A percentile compares a stretch with the other conserved stretches of the same genome.
Evolutionary conservation across 2,329 filamentous ascomycete genomes (phyloP).

Genomic region (Ophiostoma fasciatum): DNA sequence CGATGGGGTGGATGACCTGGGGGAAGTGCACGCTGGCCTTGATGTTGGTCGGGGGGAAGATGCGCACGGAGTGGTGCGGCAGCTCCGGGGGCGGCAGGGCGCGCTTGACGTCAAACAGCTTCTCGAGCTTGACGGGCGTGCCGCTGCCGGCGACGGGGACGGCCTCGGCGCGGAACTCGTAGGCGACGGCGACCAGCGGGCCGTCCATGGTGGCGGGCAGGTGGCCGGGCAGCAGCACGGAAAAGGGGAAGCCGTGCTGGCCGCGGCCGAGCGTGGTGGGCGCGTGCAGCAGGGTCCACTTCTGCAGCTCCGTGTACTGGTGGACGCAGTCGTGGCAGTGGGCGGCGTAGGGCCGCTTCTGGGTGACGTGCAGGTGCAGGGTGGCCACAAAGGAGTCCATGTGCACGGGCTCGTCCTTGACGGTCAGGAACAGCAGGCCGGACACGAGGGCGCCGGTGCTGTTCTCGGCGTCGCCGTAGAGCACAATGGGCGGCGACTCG

Average conservation of each 20-base stretch:
- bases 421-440: constrained; percentile 60
- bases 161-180: constrained; percentile 58
- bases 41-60: constrained; percentile 93
- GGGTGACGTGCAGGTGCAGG: constrained; percentile 54
- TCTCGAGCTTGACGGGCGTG: constrained; percentile 43
- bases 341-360: constrained; percentile 66
- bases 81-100: constrained; percentile 58
- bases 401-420: constrained; percentile 51
- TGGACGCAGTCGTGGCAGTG: constrained; percentile 67
- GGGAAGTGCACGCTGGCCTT: constrained; percentile 72
- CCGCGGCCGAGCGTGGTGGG: constrained; percentile 38
- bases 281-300: constrained; percentile 60
- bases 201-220: constrained; percentile 75
- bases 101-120: constrained; percentile 60
- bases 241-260: constrained; percentile 74
- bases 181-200: constrained; percentile 57
- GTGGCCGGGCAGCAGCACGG: constrained; percentile 68
- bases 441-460: constrained; percentile 79
- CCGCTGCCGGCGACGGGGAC: constrained; percentile 39
- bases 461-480: constrained; percentile 59
- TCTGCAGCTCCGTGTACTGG: constrained; percentile 58
- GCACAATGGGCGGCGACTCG: constrained; percentile 75
- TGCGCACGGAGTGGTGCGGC: constrained; percentile 79
- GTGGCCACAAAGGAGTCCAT: constrained; percentile 60
- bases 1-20: constrained; percentile 73